These are phyloP conservation scores for Sclerotinia borealis DNA, from an alignment of 2,329 filamentous ascomycete species.

Conservation along the genomic window DNA sequence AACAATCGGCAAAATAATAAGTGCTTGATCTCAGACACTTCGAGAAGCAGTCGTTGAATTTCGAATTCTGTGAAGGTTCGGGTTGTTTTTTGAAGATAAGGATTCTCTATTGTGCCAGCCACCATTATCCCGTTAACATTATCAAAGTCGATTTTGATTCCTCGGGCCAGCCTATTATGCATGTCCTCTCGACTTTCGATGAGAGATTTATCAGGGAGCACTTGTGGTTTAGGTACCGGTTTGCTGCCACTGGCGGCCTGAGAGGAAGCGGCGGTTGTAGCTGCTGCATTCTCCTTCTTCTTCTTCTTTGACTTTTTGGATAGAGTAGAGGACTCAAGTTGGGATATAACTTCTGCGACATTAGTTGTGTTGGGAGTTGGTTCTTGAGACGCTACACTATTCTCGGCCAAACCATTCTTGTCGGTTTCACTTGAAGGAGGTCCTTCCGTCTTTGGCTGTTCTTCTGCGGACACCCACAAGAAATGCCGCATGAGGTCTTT, in stretches of 20 bases:
- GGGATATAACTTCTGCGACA: not conserved
- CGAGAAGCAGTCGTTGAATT: conserved; percentile 37
- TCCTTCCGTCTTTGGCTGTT: not conserved
- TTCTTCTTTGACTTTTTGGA: conserved; percentile 26
- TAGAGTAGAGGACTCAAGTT: not conserved
- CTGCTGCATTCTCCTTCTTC: conserved; percentile 32
- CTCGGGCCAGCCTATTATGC: conserved; percentile 36
- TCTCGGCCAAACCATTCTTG: not conserved
- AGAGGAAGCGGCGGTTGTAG: conserved; percentile 11
- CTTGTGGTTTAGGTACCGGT: conserved; percentile 12
- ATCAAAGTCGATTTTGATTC: conserved; percentile 34
- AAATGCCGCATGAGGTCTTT: conserved; percentile 20
- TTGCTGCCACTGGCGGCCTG: not conserved
- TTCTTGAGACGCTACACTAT: not conserved
- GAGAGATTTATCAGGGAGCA: conserved; percentile 34
- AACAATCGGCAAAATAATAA: conserved; percentile 44
- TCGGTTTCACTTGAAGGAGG: not conserved
- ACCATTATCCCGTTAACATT: conserved; percentile 32
- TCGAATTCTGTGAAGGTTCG: conserved; percentile 38
- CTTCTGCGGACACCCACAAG: conserved; percentile 17
- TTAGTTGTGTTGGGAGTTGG: not conserved
- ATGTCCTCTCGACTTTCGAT: conserved; percentile 40
- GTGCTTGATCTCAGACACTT: conserved; percentile 45
- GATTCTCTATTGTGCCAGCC: conserved; percentile 30
- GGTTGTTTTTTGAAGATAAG: conserved; percentile 28